Conservation (phyloP, 257 asterid genomes). For the Plantago elongata region DNA sequence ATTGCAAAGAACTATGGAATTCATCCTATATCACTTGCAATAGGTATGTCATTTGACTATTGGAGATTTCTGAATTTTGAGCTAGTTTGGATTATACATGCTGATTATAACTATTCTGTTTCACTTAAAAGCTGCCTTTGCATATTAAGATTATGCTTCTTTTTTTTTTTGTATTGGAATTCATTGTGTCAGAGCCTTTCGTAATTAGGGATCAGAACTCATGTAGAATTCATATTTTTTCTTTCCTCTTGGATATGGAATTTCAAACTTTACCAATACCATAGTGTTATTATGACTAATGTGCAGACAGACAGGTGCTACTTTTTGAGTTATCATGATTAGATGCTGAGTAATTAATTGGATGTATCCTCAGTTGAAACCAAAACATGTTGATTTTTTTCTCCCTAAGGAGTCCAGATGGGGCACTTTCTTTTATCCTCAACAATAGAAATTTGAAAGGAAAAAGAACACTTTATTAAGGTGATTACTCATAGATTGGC, state of each 20-base stretch:
- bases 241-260: too few species aligned
- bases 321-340: neutral
- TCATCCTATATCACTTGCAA: constrained; percentile 78
- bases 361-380: constrained; percentile 14
- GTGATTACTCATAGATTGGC: constrained; percentile 20
- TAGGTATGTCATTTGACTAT: constrained; percentile 42
- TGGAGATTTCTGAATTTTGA: too few species aligned
- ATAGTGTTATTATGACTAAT: neutral
- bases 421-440: neutral
- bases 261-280: constrained; percentile 4
- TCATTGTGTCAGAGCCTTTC: neutral
- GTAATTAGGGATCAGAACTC: neutral
- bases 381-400: neutral
- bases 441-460: neutral
- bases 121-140: neutral
- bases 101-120: neutral
- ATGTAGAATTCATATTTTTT: too few species aligned
- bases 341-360: constrained; percentile 1
- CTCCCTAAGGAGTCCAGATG: neutral
- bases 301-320: too few species aligned
- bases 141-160: too few species aligned
- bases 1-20: constrained; percentile 49
- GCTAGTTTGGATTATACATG: neutral
- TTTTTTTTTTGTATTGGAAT: neutral
- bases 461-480: neutral